Evolutionary conservation across 495 filamentous ascomycete genomes (phyloP), one percentile per base, ranked within the genome.

Genomic region (Sordaria brevicollis): DNA sequence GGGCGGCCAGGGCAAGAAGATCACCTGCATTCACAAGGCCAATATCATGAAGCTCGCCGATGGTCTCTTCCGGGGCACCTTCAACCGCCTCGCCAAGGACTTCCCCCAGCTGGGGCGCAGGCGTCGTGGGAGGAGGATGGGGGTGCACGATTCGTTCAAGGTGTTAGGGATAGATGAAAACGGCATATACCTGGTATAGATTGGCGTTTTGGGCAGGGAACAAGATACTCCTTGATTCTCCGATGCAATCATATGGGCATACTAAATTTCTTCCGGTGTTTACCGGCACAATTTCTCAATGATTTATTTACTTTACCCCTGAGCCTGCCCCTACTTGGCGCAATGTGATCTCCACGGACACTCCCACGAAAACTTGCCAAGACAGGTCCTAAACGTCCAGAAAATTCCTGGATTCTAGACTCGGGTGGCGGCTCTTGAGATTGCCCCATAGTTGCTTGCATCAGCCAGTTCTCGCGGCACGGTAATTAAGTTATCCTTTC

Each of bases 11-110:
- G n/a, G n/a, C n/a, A 25, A 62, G 49, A 98, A 97, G 89, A 93
- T 98, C 34, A 98, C 94, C 72, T 97, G 93, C 82, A 97, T 99
- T 76, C 96, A 99, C 88, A 99, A 99, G 86, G 96, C 95, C 78
- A 99, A 98, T 86, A 99, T 99, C 85, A 99, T 99, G 95, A 98
- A 99, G 87, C 86, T 99, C 67, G 94, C 94, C 81, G 95, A 98
- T 77, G 95, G 95, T 83, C 90, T 99, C 70, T 99, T 99, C 90
- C 91, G 95, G 77, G 93, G 90, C 82, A 99, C 95, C 65, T 95
- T 98, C 88, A 91, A 96, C 83, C 88, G 89, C 74, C 89, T 96
- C 73, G 92, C 93, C 66, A 90, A 93, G 82, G 91, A 96, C 78
- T 98, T 94, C 82, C 93, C 95, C 62, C 94, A 92, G 36, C 84